Evolutionary conservation across 2,329 filamentous ascomycete genomes (phyloP).

Genomic region (Epicoccum nigrum): DNA sequence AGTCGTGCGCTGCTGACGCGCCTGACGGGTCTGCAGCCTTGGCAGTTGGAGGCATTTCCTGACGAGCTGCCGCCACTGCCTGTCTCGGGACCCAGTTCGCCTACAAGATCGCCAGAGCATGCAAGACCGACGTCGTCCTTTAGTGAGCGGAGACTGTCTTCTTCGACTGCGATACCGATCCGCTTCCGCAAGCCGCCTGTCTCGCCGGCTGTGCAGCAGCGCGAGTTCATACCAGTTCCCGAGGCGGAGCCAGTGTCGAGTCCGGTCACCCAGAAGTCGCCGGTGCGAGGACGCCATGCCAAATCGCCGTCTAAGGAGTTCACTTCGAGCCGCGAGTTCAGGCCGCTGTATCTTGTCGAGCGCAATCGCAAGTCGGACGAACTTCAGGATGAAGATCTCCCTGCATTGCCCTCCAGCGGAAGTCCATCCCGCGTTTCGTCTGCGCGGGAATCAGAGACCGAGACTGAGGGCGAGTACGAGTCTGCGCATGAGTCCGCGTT

Average conservation of each 20-base stretch:
- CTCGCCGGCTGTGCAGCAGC: constrained; percentile 50
- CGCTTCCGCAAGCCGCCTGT: constrained; percentile 58
- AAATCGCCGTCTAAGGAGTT: constrained; percentile 60
- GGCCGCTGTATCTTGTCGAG: constrained; percentile 83
- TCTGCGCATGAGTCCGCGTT: constrained; percentile 51
- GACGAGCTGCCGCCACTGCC: constrained; percentile 45
- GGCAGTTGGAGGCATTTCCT: constrained; percentile 44
- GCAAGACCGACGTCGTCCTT: constrained; percentile 23
- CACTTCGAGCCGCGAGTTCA: constrained; percentile 68
- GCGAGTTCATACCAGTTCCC: constrained; percentile 50
- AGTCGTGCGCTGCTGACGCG: constrained; percentile 41
- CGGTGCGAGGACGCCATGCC: constrained; percentile 52
- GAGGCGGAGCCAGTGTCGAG: constrained; percentile 37
- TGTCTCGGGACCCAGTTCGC: constrained; percentile 39
- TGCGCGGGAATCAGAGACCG: constrained; percentile 35
- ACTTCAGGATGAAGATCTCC: constrained; percentile 49
- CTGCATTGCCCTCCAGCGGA: constrained; percentile 58
- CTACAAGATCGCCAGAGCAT: constrained; percentile 34
- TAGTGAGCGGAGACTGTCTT: constrained; percentile 35
- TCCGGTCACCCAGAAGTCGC: constrained; percentile 48
- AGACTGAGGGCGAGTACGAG: constrained; percentile 53
- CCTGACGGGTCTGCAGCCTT: constrained; percentile 45
- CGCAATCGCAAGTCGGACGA: constrained; percentile 52
- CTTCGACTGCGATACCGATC: constrained; percentile 61
- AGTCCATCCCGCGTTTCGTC: constrained; percentile 44